These are phyloP conservation scores for Colletotrichum chrysophilum DNA, from an alignment of 2,329 filamentous ascomycete species.

Conservation along the genomic window DNA sequence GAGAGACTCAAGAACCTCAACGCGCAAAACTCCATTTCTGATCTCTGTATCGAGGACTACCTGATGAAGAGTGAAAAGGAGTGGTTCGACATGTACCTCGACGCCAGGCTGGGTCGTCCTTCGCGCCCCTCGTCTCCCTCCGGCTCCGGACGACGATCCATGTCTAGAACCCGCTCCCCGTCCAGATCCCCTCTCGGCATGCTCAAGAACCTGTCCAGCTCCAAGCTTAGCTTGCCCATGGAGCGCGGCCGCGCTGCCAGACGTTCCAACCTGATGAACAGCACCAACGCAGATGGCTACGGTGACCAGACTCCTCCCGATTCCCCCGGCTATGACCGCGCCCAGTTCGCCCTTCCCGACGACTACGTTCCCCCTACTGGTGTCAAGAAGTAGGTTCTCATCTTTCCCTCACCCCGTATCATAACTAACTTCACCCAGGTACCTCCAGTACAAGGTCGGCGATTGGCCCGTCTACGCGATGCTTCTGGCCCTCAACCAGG, in stretches of 20 bases:
- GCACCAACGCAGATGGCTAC: conserved; percentile 2
- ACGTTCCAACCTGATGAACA: conserved; percentile 8
- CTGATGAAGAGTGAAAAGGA: conserved; percentile 69
- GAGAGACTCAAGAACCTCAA: conserved; percentile 58
- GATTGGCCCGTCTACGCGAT: conserved; percentile 70
- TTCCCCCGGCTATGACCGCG: conserved; percentile 39
- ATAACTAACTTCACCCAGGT: neutral
- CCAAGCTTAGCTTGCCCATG: conserved; percentile 13
- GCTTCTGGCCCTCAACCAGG: conserved; percentile 65
- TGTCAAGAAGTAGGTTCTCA: conserved; percentile 47
- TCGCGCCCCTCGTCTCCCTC: conserved; percentile 34
- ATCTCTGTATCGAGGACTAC: conserved; percentile 70
- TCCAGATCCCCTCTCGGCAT: conserved; percentile 9
- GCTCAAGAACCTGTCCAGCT: conserved; percentile 14
- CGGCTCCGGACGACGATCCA: conserved; percentile 24
- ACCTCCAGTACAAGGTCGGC: conserved; percentile 57
- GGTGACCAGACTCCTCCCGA: conserved; percentile 5
- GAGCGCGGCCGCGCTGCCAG: conserved; percentile 8
- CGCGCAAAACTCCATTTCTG: conserved; percentile 60
- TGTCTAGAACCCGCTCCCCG: conserved; percentile 1
- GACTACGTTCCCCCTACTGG: conserved; percentile 63
- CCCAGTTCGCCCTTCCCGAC: conserved; percentile 60
- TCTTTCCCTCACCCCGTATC: neutral
- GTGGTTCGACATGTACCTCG: conserved; percentile 65
- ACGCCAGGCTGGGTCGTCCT: conserved; percentile 60